Conservation (phyloP, 148 eudicot species). For the Rhododendron ferrugineum region DNA sequence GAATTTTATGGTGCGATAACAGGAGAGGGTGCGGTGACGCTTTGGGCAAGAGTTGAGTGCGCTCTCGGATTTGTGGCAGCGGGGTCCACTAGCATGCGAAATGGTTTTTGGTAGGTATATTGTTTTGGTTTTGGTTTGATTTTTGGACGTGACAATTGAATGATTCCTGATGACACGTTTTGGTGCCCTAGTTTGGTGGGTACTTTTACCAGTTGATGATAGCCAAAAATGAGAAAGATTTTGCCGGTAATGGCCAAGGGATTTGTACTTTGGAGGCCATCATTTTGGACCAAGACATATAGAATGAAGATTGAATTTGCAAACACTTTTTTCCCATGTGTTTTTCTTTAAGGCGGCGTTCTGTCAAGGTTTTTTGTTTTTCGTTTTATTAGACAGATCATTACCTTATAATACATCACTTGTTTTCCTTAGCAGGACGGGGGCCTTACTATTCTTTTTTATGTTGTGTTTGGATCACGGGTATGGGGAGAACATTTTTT, state of each 20-base stretch:
- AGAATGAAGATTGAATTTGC: neutral
- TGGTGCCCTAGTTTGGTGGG: neutral
- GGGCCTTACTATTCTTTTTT: too few relatives aligned
- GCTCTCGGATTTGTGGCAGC: too few relatives aligned
- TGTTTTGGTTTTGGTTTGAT: neutral
- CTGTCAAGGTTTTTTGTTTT: too few relatives aligned
- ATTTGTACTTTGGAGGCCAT: neutral
- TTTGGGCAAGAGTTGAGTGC: too few relatives aligned
- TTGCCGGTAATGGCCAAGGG: neutral
- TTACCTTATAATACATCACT: too few relatives aligned
- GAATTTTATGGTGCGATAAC: too few relatives aligned
- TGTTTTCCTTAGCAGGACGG: too few relatives aligned
- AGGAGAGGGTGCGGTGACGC: too few relatives aligned
- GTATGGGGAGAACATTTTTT: too few relatives aligned
- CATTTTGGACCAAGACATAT: neutral
- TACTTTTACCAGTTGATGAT: neutral
- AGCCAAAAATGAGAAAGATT: neutral
- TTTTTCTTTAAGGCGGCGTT: neutral
- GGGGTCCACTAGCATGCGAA: neutral
- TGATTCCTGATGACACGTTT: neutral
- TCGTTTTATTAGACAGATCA: too few relatives aligned
- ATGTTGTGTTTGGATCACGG: too few relatives aligned
- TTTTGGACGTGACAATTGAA: neutral
- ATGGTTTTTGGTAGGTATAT: too few relatives aligned
- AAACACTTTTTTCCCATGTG: neutral